Evolutionary conservation across 768 basidiomycete genomes (phyloP).

Genomic region (Lentinula raphanica): DNA sequence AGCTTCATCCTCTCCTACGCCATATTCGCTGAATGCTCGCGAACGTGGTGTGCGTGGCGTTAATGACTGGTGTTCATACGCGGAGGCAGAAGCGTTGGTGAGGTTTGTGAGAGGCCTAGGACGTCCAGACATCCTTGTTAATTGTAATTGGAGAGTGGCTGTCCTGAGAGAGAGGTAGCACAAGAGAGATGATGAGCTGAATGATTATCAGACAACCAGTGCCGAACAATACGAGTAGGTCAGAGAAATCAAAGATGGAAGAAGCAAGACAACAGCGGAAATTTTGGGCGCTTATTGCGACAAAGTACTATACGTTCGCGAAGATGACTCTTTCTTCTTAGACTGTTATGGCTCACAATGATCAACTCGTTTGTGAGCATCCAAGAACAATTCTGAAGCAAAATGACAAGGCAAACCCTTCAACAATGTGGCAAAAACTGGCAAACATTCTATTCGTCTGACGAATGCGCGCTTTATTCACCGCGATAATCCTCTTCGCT

Average conservation of each 20-base stretch:
- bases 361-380: too few relatives aligned
- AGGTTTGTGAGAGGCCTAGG: background rate
- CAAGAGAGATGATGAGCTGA: background rate
- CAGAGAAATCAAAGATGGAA: background rate
- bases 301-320: too few relatives aligned
- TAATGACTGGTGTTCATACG: background rate
- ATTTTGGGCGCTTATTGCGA: too few relatives aligned
- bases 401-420: too few relatives aligned
- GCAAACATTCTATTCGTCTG: too few relatives aligned
- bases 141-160: background rate
- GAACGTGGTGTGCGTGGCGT: background rate
- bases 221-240: background rate
- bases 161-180: background rate
- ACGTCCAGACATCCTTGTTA: background rate
- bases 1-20: background rate
- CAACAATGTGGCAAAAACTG: too few relatives aligned
- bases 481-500: too few relatives aligned
- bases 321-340: too few relatives aligned
- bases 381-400: too few relatives aligned
- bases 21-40: background rate
- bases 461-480: too few relatives aligned
- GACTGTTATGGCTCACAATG: too few relatives aligned
- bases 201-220: background rate
- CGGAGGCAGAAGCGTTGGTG: background rate
- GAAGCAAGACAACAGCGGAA: too few relatives aligned